phyloP scores from a whole-genome alignment of 495 filamentous ascomycete genomes.

The Neurospora tetraspora region DNA sequence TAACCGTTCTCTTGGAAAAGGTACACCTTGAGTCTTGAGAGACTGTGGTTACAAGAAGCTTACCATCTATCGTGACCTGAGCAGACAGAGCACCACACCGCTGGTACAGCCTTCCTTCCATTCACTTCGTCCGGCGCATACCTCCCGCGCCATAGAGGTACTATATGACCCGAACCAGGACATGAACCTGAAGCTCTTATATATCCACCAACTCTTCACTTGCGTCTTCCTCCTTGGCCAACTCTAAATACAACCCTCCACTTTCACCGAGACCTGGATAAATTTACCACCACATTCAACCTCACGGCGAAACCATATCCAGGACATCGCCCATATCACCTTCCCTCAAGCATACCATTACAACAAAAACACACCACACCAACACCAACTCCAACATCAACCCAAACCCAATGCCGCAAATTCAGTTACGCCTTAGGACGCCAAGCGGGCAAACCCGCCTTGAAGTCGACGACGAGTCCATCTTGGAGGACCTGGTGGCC shows the following conservation, averaged over 20 bases:
- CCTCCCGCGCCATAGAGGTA: not conserved
- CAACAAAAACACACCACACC: not conserved
- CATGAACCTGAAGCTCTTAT: not conserved
- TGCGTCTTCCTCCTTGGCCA: no score
- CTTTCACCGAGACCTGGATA: no score
- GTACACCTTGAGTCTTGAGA: not conserved
- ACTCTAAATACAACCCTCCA: no score
- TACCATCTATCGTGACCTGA: not conserved
- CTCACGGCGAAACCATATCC: not conserved
- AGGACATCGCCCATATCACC: not conserved
- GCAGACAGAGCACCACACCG: not conserved
- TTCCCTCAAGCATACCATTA: not conserved
- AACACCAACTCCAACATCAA: not conserved
- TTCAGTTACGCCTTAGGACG: slow-evolving; percentile 29
- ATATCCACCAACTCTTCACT: no score
- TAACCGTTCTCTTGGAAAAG: not conserved
- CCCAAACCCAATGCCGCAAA: slow-evolving; percentile 4
- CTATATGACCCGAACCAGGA: not conserved
- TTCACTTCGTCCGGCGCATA: not conserved
- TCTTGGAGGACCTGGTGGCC: slow-evolving; percentile 43
- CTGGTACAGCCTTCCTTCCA: not conserved
- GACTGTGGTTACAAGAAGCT: not conserved
- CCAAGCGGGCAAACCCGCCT: slow-evolving; percentile 38
- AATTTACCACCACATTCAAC: not conserved
- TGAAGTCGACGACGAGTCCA: slow-evolving; percentile 54